phyloP scores from a whole-genome alignment of 140 eudicot species.

The Stevia rebaudiana region DNA sequence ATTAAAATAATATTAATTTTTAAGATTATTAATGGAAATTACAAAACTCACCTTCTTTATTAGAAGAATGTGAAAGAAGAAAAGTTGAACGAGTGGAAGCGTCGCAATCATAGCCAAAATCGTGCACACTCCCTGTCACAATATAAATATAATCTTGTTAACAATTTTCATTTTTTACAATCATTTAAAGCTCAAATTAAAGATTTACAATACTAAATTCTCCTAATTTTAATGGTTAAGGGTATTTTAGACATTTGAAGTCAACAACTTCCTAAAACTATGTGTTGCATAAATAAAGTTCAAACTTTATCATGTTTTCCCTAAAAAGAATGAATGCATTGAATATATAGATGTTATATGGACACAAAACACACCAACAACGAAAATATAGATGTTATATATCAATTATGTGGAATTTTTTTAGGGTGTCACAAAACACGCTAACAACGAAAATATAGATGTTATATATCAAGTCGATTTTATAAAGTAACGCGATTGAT shows the following conservation, averaged over 20 bases:
- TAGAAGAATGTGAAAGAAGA: conserved; percentile 98
- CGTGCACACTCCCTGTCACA: conserved; percentile 83
- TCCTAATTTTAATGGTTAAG: not conserved
- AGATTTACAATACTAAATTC: not conserved
- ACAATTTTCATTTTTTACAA: not conserved
- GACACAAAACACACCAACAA: not conserved
- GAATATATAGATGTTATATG: too few relatives aligned
- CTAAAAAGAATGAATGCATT: not conserved
- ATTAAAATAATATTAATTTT: not conserved
- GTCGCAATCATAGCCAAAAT: conserved; percentile 96
- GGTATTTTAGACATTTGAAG: not conserved
- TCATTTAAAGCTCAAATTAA: not conserved
- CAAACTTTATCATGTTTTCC: not conserved
- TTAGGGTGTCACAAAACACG: not conserved
- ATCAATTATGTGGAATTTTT: not conserved
- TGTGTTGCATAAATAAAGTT: not conserved
- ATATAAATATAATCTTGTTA: not conserved
- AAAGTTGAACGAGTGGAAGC: conserved; percentile 87
- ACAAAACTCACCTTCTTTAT: conserved; percentile 63
- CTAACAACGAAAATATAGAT: not conserved
- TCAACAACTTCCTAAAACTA: not conserved
- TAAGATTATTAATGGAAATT: not conserved
- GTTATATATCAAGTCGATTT: conserved; percentile 4
- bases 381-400: not conserved
- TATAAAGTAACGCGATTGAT: not conserved